phyloP scores from a whole-genome alignment of 2,329 filamentous ascomycete species.

The Xenosphaeropsis pyriputrescens region DNA sequence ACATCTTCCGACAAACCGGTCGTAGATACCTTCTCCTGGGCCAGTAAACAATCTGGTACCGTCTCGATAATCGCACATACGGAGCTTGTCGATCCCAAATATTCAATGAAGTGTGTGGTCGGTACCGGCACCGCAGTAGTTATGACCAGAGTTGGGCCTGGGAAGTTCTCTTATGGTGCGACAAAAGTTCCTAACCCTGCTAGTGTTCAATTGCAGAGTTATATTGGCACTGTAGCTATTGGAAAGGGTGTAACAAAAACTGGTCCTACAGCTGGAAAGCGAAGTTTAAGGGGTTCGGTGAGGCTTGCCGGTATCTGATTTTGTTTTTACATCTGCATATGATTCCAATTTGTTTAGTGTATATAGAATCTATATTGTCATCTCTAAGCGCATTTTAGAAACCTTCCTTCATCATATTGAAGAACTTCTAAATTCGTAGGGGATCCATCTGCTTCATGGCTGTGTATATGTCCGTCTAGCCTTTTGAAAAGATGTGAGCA shows the following conservation, averaged over 20 bases:
- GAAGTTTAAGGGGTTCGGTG: no score
- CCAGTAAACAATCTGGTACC: slow-evolving; percentile 6
- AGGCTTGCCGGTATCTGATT: no score
- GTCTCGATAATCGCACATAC: slow-evolving; percentile 4
- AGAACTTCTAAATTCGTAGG: no score
- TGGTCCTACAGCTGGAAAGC: no score
- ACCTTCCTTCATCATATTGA: no score
- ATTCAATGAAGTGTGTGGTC: neutral
- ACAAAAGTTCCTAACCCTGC: neutral
- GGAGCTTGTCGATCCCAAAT: neutral
- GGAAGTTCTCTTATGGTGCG: neutral
- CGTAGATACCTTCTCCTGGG: slow-evolving; percentile 7
- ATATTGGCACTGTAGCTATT: neutral
- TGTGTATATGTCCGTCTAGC: no score
- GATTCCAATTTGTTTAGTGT: no score
- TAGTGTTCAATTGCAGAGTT: neutral
- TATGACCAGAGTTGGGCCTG: slow-evolving; percentile 1
- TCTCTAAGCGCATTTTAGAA: no score
- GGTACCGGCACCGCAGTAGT: neutral
- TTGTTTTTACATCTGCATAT: no score
- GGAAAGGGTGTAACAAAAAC: neutral
- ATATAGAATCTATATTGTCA: no score
- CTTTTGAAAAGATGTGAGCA: no score
- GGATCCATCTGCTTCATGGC: no score
- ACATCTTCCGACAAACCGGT: neutral